phyloP scores from a whole-genome alignment of 1,284 basidiomycete species.

The Blastosporella zonata region DNA sequence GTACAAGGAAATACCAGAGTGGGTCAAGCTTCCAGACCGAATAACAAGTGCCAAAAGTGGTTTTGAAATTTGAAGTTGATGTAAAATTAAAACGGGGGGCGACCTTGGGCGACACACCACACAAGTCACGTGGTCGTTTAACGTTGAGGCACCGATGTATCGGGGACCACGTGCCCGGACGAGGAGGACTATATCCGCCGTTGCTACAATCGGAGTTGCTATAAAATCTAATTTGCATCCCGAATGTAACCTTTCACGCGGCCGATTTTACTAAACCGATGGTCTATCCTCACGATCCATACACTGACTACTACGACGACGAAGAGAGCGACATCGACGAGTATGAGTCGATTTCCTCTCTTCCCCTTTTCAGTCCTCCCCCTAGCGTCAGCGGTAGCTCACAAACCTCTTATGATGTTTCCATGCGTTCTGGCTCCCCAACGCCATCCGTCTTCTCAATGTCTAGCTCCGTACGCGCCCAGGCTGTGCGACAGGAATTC shows the following conservation, averaged over 20 bases:
- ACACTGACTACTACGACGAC: neutral
- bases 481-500: constrained; percentile 61
- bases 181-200: constrained; percentile 19
- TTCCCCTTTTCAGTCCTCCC: constrained; percentile 36
- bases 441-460: constrained; percentile 65
- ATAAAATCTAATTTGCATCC: constrained; percentile 12
- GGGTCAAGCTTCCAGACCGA: no score
- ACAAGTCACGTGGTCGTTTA: constrained; percentile 11
- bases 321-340: constrained; percentile 28
- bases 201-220: constrained; percentile 13
- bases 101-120: neutral
- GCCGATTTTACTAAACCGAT: constrained; percentile 4
- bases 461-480: constrained; percentile 57
- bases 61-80: neutral
- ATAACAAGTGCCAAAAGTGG: no score
- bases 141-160: constrained; percentile 19
- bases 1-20: no score
- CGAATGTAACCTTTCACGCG: constrained; percentile 8
- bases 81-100: neutral
- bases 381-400: constrained; percentile 38
- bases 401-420: constrained; percentile 46
- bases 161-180: constrained; percentile 17
- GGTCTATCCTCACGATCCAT: constrained; percentile 1
- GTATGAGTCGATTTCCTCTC: constrained; percentile 32
- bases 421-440: constrained; percentile 63